Evolutionary conservation across 306 rosid genomes (phyloP).

Genomic region (Cucurbita argyrosperma): DNA sequence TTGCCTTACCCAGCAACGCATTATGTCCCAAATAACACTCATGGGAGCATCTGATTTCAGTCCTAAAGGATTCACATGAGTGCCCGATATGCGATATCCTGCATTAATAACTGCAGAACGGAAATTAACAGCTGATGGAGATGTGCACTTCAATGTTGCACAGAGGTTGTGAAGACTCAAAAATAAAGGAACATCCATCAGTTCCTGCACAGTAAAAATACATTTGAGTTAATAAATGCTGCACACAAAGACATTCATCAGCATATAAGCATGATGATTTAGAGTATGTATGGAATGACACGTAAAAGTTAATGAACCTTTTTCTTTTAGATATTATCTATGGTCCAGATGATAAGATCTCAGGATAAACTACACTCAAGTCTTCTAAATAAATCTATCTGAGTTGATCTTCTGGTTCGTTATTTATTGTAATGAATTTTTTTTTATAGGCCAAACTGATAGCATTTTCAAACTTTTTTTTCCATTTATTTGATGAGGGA

Average conservation of each 20-base stretch:
- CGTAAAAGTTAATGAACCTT: neutral
- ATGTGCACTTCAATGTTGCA: slow-evolving; percentile 90
- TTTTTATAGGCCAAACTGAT: neutral
- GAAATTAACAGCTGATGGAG: slow-evolving; percentile 83
- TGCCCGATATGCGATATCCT: slow-evolving; percentile 82
- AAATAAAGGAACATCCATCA: slow-evolving; percentile 87
- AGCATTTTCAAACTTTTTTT: neutral
- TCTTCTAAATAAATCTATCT: neutral
- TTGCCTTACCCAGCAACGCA: slow-evolving; percentile 91
- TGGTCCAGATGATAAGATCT: neutral
- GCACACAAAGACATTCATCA: neutral
- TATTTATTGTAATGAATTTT: neutral
- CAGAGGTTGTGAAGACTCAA: slow-evolving; percentile 89
- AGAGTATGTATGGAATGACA: neutral
- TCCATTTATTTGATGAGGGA: neutral
- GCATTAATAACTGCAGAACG: slow-evolving; percentile 94
- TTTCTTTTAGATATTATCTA: neutral
- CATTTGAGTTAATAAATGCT: neutral
- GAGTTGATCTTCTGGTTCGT: neutral
- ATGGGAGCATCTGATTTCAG: slow-evolving; percentile 93
- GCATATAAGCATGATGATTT: neutral
- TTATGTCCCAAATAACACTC: slow-evolving; percentile 93
- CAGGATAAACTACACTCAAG: neutral
- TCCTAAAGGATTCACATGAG: slow-evolving; percentile 88
- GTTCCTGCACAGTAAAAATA: slow-evolving; percentile 42